These are phyloP conservation scores for Vitis hybrid DNA, from an alignment of 177 flowering plant genomes.

Conservation along the genomic window DNA sequence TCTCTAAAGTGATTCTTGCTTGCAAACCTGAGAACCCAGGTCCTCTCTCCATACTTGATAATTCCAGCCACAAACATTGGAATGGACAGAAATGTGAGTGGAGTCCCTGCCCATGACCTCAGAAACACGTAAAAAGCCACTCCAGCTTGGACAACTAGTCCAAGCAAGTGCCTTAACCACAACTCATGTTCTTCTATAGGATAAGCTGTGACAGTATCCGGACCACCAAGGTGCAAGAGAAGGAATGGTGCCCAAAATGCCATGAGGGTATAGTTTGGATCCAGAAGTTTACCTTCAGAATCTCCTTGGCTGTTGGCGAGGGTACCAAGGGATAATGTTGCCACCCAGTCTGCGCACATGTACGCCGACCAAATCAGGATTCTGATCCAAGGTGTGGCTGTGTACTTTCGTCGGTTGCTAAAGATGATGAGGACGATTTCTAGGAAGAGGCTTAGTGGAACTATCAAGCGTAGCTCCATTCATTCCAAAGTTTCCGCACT, in stretches of 20 bases:
- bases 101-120: background rate
- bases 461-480: background rate
- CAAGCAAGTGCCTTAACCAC: background rate
- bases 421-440: background rate
- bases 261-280: background rate
- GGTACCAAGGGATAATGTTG: background rate
- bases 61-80: background rate
- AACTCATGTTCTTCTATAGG: background rate
- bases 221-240: background rate
- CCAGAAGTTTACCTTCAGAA: background rate
- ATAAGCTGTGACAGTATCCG: background rate
- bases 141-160: background rate
- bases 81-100: background rate
- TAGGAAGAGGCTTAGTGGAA: background rate
- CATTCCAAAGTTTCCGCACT: no score
- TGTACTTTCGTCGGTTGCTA: background rate
- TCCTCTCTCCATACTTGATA: slow-evolving; percentile 1
- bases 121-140: background rate
- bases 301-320: background rate
- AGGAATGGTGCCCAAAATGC: background rate
- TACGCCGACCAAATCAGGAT: background rate
- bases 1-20: no score
- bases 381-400: background rate
- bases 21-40: no score
- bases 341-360: background rate